These are phyloP conservation scores for Avena sativa DNA, from an alignment of 176 grass and related monocot genomes.

Conservation along the genomic window DNA sequence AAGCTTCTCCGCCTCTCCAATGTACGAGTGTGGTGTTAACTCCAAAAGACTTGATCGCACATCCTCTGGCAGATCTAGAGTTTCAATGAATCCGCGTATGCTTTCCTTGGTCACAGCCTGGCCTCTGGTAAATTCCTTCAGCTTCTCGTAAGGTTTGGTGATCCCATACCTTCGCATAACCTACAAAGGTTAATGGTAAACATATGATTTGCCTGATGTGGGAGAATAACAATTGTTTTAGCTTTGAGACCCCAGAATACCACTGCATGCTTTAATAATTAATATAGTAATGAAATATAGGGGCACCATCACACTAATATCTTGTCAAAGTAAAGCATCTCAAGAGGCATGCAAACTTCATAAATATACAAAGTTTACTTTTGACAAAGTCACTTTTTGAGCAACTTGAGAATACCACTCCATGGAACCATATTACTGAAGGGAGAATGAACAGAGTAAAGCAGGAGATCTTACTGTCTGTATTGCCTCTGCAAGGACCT, in stretches of 20 bases:
- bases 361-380: background rate
- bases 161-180: conserved; percentile 95
- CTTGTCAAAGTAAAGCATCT: conserved; percentile 8
- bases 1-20: conserved; percentile 75
- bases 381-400: background rate
- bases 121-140: conserved; percentile 92
- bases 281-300: conserved; percentile 2
- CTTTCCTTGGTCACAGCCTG: conserved; percentile 77
- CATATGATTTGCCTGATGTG: background rate
- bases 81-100: conserved; percentile 75
- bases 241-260: conserved; percentile 14
- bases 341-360: conserved; percentile 2
- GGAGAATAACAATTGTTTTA: background rate
- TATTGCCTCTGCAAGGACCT: conserved; percentile 91
- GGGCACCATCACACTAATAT: conserved; percentile 19
- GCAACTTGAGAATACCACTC: background rate
- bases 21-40: conserved; percentile 80
- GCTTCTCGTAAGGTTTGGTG: conserved; percentile 86
- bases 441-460: conserved; percentile 11
- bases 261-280: background rate
- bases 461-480: conserved; percentile 66
- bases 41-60: conserved; percentile 55
- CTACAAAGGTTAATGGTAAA: conserved; percentile 41
- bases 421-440: background rate
- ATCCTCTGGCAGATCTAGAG: conserved; percentile 69